These are phyloP conservation scores for Ceratocystis ficicola DNA, from an alignment of 2,329 filamentous ascomycete genomes.

Conservation along the genomic window DNA sequence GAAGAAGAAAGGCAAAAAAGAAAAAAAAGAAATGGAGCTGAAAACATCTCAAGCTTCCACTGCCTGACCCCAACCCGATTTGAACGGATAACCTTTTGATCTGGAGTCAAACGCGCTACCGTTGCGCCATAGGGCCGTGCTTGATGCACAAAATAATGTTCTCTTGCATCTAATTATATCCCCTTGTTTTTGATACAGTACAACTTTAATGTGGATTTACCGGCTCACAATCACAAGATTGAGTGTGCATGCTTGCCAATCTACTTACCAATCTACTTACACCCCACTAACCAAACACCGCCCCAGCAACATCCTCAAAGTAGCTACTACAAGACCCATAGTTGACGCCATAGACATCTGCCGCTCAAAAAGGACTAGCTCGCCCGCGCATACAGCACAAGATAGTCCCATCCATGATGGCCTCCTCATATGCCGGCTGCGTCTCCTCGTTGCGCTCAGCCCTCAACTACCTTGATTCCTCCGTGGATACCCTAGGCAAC, in stretches of 20 bases:
- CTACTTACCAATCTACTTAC: too few species aligned
- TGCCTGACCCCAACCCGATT: slow-evolving; percentile 15
- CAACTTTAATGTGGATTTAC: too few species aligned
- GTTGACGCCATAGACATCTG: neutral
- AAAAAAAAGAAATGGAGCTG: too few species aligned
- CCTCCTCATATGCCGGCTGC: slow-evolving; percentile 40
- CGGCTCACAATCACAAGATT: too few species aligned
- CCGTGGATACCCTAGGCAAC: slow-evolving; percentile 43
- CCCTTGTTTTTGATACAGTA: neutral
- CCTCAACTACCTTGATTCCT: slow-evolving; percentile 49
- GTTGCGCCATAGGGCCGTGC: slow-evolving; percentile 13
- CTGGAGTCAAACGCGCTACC: slow-evolving; percentile 16
- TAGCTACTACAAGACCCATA: neutral
- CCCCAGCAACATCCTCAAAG: too few species aligned
- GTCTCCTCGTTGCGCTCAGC: slow-evolving; percentile 48
- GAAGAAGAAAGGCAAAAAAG: neutral
- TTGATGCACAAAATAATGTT: accelerated
- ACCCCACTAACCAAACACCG: too few species aligned
- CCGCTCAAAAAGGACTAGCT: neutral
- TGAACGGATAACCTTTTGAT: slow-evolving; percentile 15
- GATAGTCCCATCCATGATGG: neutral
- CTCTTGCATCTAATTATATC: neutral
- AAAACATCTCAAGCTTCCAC: too few species aligned
- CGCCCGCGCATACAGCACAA: neutral
- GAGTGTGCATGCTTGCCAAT: too few species aligned